phyloP scores from a whole-genome alignment of 2,329 filamentous ascomycete species.

The Pyrenochaeta sp. region DNA sequence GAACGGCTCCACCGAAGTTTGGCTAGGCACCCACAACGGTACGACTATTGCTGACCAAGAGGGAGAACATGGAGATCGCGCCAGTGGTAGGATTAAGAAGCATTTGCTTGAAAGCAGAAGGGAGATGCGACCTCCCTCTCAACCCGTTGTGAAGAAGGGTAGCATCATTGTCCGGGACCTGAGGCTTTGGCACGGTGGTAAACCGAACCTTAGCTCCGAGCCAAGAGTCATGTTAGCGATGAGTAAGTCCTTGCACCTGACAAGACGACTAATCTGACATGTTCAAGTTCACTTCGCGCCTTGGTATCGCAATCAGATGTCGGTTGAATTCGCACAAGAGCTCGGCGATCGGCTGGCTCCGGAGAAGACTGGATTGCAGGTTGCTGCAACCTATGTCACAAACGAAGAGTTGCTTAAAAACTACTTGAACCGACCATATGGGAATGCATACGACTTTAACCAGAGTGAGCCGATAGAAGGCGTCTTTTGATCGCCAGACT shows the following conservation, averaged over 20 bases:
- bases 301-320: constrained; percentile 67
- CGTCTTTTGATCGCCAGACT: constrained; percentile 22
- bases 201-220: constrained; percentile 54
- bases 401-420: constrained; percentile 52
- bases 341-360: constrained; percentile 55
- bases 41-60: constrained; percentile 45
- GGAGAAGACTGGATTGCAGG: constrained; percentile 53
- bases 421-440: constrained; percentile 66
- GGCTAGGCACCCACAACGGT: constrained; percentile 57
- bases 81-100: constrained; percentile 39
- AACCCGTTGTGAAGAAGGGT: constrained; percentile 51
- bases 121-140: constrained; percentile 25
- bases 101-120: constrained; percentile 26
- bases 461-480: constrained; percentile 50
- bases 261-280: constrained; percentile 4
- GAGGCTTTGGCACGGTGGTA: constrained; percentile 60
- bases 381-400: constrained; percentile 60
- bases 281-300: constrained; percentile 59
- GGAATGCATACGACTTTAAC: constrained; percentile 69
- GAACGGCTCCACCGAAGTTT: constrained; percentile 61
- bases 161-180: constrained; percentile 57
- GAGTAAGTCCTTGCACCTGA: constrained; percentile 25
- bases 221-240: constrained; percentile 57
- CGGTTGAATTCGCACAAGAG: constrained; percentile 61
- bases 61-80: constrained; percentile 50